A percentile compares a stretch with the other conserved stretches of the same genome.
Evolutionary conservation across 495 filamentous ascomycete genomes (phyloP).

Genomic region (Daldinia loculata): DNA sequence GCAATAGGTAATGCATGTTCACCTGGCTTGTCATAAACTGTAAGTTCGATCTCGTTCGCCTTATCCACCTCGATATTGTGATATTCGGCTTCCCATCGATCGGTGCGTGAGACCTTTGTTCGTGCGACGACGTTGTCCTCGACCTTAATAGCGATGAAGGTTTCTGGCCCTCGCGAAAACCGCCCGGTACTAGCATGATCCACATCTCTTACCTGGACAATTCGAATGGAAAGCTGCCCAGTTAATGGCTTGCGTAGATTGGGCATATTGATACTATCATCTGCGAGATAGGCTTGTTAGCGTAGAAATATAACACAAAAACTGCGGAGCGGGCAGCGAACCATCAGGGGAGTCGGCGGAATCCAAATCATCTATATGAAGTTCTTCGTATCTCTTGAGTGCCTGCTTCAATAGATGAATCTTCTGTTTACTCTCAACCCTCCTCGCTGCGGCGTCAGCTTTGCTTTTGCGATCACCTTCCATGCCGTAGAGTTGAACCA

Average conservation of each 20-base stretch:
- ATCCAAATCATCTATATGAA: conserved; percentile 91
- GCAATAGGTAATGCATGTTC: conserved; percentile 92
- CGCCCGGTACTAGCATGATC: conserved; percentile 89
- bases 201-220: conserved; percentile 90
- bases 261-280: conserved; percentile 95
- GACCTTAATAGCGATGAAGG: conserved; percentile 93
- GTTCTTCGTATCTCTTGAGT: conserved; percentile 94
- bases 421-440: conserved; percentile 96
- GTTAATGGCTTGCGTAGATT: conserved; percentile 93
- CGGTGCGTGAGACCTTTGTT: conserved; percentile 85
- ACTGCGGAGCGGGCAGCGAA: conserved; percentile 46
- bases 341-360: conserved; percentile 83
- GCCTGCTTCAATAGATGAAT: conserved; percentile 95
- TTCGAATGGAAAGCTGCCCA: conserved; percentile 84
- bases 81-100: conserved; percentile 89
- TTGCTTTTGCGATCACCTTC: conserved; percentile 97
- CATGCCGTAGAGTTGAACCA: conserved; percentile 97
- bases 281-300: conserved; percentile 56
- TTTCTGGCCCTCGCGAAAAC: conserved; percentile 91
- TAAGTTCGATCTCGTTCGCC: conserved; percentile 97
- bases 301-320: background rate
- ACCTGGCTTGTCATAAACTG: conserved; percentile 92
- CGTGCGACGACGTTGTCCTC: conserved; percentile 90
- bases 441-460: conserved; percentile 85
- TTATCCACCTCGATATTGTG: conserved; percentile 95